Base-by-base conservation (phyloP, 768 basidiomycete species). In the Dictyophora rubrovolvata region DNA sequence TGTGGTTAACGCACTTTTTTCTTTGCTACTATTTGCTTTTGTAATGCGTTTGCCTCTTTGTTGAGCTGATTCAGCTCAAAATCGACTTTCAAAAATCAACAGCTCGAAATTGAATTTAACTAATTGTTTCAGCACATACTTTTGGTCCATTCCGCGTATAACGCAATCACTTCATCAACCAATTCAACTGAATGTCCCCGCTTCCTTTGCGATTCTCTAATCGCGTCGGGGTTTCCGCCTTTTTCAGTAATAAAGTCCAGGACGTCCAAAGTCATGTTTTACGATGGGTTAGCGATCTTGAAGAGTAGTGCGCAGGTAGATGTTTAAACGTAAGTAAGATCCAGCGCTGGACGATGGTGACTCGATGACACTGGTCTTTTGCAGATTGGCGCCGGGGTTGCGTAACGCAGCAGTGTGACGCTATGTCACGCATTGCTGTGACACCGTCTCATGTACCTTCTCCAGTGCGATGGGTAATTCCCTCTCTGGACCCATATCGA, bases 111-210 rank as follows among this genome's bases (percentile, higher is more conserved):
- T 33, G 34, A 14, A 20, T 36, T 53, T 21, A 16, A 18, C 53
- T 35, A 5, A 18, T 35, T 17, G 7, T 17, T 5, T 37, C 5
- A 53, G 18, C 28, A 82, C 90, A 69, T 69, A 96, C 96, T 84
- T 72, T 92, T 89, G 55, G 92, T 91, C 93, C 94, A 97, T 64
- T 93, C 89, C 10, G 80, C 72, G 67, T 97, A 96, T 84, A 94
- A 85, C 67, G 83, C 82, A 60, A 98, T 85, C 60, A 97, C 82
- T 70, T 98, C 92, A 71, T 97, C 93, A 16, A 98, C 94, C 64
- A 96, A 70, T 70, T 93, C 94, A 54, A 90, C 89, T 18, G 88
- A 80, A 58, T 92, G 85, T 10, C 89, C 89, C 52, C 96, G 83
- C 73, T 91, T 93, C 66, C 84, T 77, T 75, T 99, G 95, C 3